Evolutionary conservation across 2,329 filamentous ascomycete species (phyloP).

Genomic region (Penicillium sp.): DNA sequence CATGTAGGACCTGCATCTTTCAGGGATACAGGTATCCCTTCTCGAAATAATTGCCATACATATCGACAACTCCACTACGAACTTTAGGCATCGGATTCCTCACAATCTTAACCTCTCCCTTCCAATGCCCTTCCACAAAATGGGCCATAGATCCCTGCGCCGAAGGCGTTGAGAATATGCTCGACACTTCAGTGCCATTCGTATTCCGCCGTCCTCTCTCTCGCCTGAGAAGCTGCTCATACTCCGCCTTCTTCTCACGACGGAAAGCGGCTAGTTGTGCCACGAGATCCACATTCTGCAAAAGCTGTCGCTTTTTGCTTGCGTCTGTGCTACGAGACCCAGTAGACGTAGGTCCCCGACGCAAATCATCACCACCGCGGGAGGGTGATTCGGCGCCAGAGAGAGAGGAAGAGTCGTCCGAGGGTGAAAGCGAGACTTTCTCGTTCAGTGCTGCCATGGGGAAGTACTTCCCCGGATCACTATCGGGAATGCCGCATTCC

Average conservation of each 20-base stretch:
- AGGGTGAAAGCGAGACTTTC: slow-evolving; percentile 44
- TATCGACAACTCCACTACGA: slow-evolving; percentile 49
- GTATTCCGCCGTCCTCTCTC: slow-evolving; percentile 26
- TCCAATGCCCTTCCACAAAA: slow-evolving; percentile 60
- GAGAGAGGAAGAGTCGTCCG: slow-evolving; percentile 28
- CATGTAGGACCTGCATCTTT: neutral
- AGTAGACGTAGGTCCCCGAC: slow-evolving; percentile 3
- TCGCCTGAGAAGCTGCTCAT: slow-evolving; percentile 37
- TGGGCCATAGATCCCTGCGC: slow-evolving; percentile 30
- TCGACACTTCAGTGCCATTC: slow-evolving; percentile 22
- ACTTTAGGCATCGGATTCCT: slow-evolving; percentile 42
- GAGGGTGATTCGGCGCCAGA: slow-evolving; percentile 16
- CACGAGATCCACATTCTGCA: slow-evolving; percentile 51
- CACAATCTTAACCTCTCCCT: slow-evolving; percentile 59
- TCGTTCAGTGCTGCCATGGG: slow-evolving; percentile 45
- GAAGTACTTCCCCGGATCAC: slow-evolving; percentile 45
- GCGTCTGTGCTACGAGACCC: neutral
- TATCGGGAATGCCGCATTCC: slow-evolving; percentile 53
- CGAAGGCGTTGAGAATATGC: slow-evolving; percentile 11
- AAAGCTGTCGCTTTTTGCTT: slow-evolving; percentile 8
- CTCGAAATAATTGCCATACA: slow-evolving; percentile 56
- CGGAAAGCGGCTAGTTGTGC: slow-evolving; percentile 56
- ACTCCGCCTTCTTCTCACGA: slow-evolving; percentile 52
- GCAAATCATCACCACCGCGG: slow-evolving; percentile 8
- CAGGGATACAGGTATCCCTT: slow-evolving; percentile 54